Evolutionary conservation across 148 eudicot species (phyloP), one percentile per base, ranked within the genome.

Genomic region (Persicaria tinctoria): DNA sequence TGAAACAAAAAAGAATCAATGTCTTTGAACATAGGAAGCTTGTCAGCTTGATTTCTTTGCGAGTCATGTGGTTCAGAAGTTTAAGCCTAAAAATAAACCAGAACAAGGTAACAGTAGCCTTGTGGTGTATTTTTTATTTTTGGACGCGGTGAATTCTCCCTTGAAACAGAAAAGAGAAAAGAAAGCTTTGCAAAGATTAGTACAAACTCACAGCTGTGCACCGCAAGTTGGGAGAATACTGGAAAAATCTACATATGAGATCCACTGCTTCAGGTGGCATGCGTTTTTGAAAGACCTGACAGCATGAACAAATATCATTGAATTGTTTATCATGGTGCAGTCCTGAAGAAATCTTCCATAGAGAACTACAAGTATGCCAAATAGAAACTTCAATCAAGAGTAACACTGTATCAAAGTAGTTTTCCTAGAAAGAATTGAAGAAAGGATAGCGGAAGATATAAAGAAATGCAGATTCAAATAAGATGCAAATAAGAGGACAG

Each of bases 231-330:
- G 98, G 98, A 27, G 98, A 95, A 81, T 95, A 95, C 86, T 95
- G 98, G 76, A 95, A 95, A 82, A 95, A 95, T 82, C 96, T 87
- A 79, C 98, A 95, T 18, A 95, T 89, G 48, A 95, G 83, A 80
- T 95, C 98, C 77, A 95, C 98, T 73, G 98, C 98, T 86, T 95
- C 98, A 70, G 98, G 96, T 71, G 98, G 98, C 78, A 95, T 81
- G 78, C 89, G 93, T 74, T 95, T 92, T 79, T 92, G 98, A 80
- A 95, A 95, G 72, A 95, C 98, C 97, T 95, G 79, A 27, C 51
- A 85, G 17, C 70, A 66, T 41, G 70, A 66, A 44, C 10, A 41
- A 41, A 14, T 41, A 66, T 8, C 48, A 66, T 46, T 41, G 13
- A 66, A 41, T 38, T 8, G 46, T 14, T 3, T 66, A 66, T 66